These are phyloP conservation scores for Barnettozyma sp. DNA, from an alignment of 805 yeast species.

Conservation along the genomic window DNA sequence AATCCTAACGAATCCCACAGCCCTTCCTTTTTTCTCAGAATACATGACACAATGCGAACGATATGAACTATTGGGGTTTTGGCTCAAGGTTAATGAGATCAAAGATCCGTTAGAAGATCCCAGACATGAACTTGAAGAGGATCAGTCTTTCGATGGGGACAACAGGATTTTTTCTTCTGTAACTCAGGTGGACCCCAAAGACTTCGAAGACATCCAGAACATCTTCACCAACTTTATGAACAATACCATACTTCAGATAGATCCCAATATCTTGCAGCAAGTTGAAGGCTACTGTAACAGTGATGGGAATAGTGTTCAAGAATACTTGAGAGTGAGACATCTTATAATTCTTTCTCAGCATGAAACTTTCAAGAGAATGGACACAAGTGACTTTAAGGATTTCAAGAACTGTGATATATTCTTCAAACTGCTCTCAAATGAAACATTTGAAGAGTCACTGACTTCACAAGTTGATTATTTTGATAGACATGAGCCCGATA, in stretches of 20 bases:
- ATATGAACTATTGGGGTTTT: conserved; percentile 46
- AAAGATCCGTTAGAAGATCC: conserved; percentile 61
- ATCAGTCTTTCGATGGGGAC: conserved; percentile 14
- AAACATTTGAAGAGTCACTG: conserved; percentile 27
- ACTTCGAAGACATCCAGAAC: conserved; percentile 44
- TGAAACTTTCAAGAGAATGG: conserved; percentile 44
- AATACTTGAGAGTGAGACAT: conserved; percentile 49
- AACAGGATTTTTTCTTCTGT: background rate
- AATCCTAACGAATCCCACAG: conserved; percentile 41
- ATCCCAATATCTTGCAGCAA: conserved; percentile 23
- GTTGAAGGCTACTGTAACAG: conserved; percentile 33
- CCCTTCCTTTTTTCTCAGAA: conserved; percentile 43
- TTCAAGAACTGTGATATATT: conserved; percentile 57
- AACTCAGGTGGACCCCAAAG: conserved; percentile 25
- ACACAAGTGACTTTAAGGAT: conserved; percentile 44
- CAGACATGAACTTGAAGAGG: conserved; percentile 25
- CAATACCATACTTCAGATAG: conserved; percentile 26
- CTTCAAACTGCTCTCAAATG: conserved; percentile 44
- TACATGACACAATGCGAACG: conserved; percentile 47
- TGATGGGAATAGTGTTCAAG: conserved; percentile 11
- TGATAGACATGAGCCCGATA: conserved; percentile 4
- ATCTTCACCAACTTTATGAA: conserved; percentile 41
- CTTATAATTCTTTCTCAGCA: conserved; percentile 55
- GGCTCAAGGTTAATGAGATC: conserved; percentile 60
- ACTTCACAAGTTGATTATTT: conserved; percentile 22